Evolutionary conservation across 805 yeast species (phyloP), one percentile per base, ranked within the genome.

Genomic region (Saccharomyces kudriavzevii): DNA sequence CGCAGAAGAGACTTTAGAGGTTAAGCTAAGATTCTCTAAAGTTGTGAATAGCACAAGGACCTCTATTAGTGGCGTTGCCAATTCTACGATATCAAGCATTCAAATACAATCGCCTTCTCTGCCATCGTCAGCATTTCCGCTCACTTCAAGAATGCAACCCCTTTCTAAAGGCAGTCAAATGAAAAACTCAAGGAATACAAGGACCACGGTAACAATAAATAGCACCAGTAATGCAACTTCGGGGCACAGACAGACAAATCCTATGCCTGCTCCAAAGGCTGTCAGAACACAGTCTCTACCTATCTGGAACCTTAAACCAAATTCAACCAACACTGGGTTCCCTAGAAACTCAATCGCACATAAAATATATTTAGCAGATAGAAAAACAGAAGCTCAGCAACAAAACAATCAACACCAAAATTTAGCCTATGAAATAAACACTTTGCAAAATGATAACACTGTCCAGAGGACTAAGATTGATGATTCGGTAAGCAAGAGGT

Each of bases 261-360:
- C 73, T 45, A 69, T 64, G 40, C 77, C 77, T 2, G 78, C 78
- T n/a, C 78, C 77, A 52, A 74, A 70, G 58, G 79, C 79, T 4
- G 69, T 61, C 29, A 68, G 78, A 60, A 74, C 79, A 1, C 76
- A 73, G 57, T 75, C 79, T 1, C 59, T 75, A 45, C 79, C 79
- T 4, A 63, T 68, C 17, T 68, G 72, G 70, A 64, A 67, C 47
- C 55, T 58, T 20, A 61, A 61, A 45, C 61, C 59, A 26, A 40
- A 51, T 27, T 40, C 47, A 11, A 48, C 56, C 25, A 56, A 56
- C 28, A 49, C 58, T 35, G 63, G 61, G 24, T 54, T 62, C 11
- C 58, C 65, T 8, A 60, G 63, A 25, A 62, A 62, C 29, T 67
- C 71, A 10, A 68, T 68, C 47, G 71, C 71, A 2, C 70, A 68